These are phyloP conservation scores for Globisporangium spinosum DNA, from an alignment of 352 stramenopile genomes.

Conservation along the genomic window DNA sequence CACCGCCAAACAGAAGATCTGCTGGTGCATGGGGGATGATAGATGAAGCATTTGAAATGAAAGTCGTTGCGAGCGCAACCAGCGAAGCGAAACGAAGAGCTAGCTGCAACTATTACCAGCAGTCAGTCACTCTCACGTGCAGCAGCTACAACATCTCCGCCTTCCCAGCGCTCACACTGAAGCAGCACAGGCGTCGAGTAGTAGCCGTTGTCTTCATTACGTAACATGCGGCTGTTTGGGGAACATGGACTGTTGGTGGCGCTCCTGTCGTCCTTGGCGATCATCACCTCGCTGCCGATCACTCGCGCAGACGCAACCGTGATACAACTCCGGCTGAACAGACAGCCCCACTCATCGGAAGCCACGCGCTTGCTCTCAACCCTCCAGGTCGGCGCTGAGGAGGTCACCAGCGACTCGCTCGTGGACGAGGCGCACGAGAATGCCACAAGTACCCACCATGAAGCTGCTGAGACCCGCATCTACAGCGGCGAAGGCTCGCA, in stretches of 20 bases:
- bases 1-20: not conserved
- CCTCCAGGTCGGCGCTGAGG: not conserved
- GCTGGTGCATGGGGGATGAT: not conserved
- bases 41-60: conserved; percentile 7
- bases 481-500: conserved; percentile 56
- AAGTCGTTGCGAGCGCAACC: not conserved
- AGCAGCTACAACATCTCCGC: not conserved
- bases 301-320: not conserved
- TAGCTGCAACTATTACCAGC: not conserved
- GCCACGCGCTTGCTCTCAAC: conserved; percentile 5
- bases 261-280: not conserved
- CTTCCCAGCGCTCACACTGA: not conserved
- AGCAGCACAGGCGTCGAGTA: not conserved
- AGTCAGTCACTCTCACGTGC: not conserved
- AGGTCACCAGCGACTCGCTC: not conserved
- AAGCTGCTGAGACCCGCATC: conserved; percentile 19
- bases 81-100: not conserved
- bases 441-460: not conserved
- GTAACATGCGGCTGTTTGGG: conserved; percentile 4
- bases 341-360: not conserved
- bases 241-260: not conserved
- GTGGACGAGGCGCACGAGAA: no score
- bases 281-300: not conserved
- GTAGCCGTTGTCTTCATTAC: not conserved
- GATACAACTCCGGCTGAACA: conserved; percentile 15